Conservation (phyloP, 352 stramenopile species). For the Globisporangium carolinianum region DNA sequence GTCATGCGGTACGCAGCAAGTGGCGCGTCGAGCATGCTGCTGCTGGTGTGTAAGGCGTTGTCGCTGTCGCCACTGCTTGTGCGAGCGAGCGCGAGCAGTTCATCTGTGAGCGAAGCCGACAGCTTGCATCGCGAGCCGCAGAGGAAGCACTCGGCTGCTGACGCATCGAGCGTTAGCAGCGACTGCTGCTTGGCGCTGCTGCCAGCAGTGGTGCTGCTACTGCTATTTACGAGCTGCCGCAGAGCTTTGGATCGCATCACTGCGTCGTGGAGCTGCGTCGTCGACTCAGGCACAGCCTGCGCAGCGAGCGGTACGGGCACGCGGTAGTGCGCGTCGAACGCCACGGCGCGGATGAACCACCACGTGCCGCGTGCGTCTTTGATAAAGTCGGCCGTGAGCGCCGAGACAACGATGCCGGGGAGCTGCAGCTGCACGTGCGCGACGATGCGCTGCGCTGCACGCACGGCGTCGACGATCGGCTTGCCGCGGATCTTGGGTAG, state of each 20-base stretch:
- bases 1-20: slow-evolving; percentile 66
- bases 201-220: neutral
- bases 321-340: slow-evolving; percentile 41
- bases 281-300: slow-evolving; percentile 29
- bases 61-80: neutral
- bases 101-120: slow-evolving; percentile 22
- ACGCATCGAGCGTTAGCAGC: slow-evolving; percentile 1
- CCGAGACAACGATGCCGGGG: slow-evolving; percentile 40
- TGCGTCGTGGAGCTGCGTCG: slow-evolving; percentile 32
- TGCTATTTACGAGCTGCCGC: slow-evolving; percentile 9
- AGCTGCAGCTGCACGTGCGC: slow-evolving; percentile 63
- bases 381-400: slow-evolving; percentile 65
- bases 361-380: slow-evolving; percentile 48
- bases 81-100: slow-evolving; percentile 30
- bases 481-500: slow-evolving; percentile 52
- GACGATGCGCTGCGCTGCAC: slow-evolving; percentile 42
- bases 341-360: slow-evolving; percentile 64
- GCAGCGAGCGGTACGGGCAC: slow-evolving; percentile 20
- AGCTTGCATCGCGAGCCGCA: slow-evolving; percentile 55
- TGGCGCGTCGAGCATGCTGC: slow-evolving; percentile 23
- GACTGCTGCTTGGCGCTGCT: neutral
- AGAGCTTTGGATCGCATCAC: slow-evolving; percentile 36
- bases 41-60: slow-evolving; percentile 9
- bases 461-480: slow-evolving; percentile 40
- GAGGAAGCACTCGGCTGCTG: slow-evolving; percentile 37